Evolutionary conservation across 2,329 filamentous ascomycete species (phyloP), one percentile per base, ranked within the genome.

Genomic region (Diaporthe batatas): DNA sequence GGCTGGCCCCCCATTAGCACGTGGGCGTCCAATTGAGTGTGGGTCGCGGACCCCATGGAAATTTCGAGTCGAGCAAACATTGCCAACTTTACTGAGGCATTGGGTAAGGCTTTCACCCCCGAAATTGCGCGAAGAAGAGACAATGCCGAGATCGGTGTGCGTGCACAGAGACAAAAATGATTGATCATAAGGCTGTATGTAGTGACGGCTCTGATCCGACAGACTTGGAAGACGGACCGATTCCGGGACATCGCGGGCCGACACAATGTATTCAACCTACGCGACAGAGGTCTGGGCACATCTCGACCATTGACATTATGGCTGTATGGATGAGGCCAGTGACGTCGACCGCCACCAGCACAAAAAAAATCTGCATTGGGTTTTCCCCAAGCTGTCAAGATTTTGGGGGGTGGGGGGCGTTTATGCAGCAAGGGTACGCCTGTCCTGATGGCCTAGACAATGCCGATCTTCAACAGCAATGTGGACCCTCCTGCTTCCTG

Each of bases 1-100:
- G 59, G 23, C 44, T 65, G 59, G 59, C 59, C 59, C 59, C 59
- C 59, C 59, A 47, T 51, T 21, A 51, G 59, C 59, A 65, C 59
- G 59, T 65, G 59, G 59, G 42, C 16, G 25, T 49, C 59, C 42
- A 47, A n/a, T 16, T 32, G 25, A 64, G 12, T 25, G 58, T 64
- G 59, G 59, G 44, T 51, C 42, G 44, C 44, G 59, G 21, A 36
- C 21, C 44, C 59, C 21, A 34, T 32, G 34, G 39, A 65, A 65
- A 65, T 47, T 49, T 65, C 59, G 59, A 65, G 18, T 21, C 25
- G 14, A 18, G 7, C 21, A n/a, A 49, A 36, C 8, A 6, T 29
- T 18, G n/a, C 59, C 44, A 36, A 65, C 57, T 49, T 51, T 51
- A 18, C 23, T 49, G 14, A 25, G 29, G 44, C 6, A 51, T 14